phyloP scores from a whole-genome alignment of 495 filamentous ascomycete species.

The Letharia lupina region DNA sequence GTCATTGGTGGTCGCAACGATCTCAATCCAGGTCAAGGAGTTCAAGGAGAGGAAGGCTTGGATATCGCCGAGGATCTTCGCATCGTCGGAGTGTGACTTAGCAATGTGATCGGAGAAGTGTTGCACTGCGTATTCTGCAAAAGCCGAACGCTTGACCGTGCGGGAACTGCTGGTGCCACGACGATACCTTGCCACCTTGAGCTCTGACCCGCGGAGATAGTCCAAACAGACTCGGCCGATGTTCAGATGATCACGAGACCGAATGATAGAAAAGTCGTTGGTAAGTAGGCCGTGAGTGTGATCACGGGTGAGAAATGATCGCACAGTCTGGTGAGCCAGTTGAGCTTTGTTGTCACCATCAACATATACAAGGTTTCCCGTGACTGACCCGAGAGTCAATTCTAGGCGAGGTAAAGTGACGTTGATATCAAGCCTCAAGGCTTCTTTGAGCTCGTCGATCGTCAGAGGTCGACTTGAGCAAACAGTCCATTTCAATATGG shows the following conservation, averaged over 20 bases:
- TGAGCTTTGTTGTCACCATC: slow-evolving; percentile 25
- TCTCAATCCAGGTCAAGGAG: not conserved
- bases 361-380: slow-evolving; percentile 23
- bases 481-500: slow-evolving; percentile 29
- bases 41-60: not conserved
- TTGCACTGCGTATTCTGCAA: not conserved
- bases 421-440: slow-evolving; percentile 27
- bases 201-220: not conserved
- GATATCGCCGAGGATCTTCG: not conserved
- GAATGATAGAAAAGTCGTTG: slow-evolving; percentile 4
- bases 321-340: slow-evolving; percentile 13
- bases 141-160: not conserved
- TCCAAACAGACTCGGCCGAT: not conserved
- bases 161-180: not conserved
- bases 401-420: slow-evolving; percentile 24
- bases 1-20: not conserved
- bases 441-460: slow-evolving; percentile 26
- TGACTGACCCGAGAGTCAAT: slow-evolving; percentile 14
- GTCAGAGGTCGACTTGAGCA: slow-evolving; percentile 28
- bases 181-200: not conserved
- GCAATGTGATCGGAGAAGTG: not conserved
- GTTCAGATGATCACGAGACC: not conserved
- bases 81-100: not conserved
- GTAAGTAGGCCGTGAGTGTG: not conserved
- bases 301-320: not conserved